Evolutionary conservation across 2,329 filamentous ascomycete genomes (phyloP), one percentile per base, ranked within the genome.

Genomic region (Phaeosphaeria sp.): DNA sequence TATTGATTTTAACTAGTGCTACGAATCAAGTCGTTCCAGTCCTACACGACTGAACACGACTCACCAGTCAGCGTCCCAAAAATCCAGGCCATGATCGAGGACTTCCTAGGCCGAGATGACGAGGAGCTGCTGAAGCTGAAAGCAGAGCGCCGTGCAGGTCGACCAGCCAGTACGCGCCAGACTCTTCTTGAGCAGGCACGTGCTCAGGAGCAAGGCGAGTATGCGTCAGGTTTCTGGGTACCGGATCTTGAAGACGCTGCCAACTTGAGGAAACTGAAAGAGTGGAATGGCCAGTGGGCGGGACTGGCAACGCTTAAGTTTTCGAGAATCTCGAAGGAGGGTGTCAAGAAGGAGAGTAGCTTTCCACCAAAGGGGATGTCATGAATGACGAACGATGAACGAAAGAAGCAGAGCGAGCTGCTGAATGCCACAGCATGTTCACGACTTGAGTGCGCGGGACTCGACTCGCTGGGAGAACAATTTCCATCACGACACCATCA

Each of bases 231-330:
- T 0, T 96, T 97, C 72, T 90, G 91, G 92, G 77, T 96, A 42
- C 93, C 94, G 0, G 91, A 97, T 73, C 80, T 97, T 53, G 85
- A 87, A 54, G 84, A 88, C 43, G 81, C 84, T 42, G 84, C 88
- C 48, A 92, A 89, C 65, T 78, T 91, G 51, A 78, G 83, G 56
- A 83, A 86, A 64, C 78, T 98, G 42, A 84, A 87, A 61, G 82
- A 83, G 21, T 98, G 93, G 92, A 90, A 92, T 63, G 91, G 91
- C 3, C 86, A 91, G 24, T 98, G 94, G 94, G 84, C 91, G 8
- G 89, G 90, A 68, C 83, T 97, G 61, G 87, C 88, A 33, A 89
- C 85, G 8, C 76, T 97, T 65, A 87, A 88, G 58, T 98, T 93
- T 84, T 83, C 92, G 59, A 88, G 92, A 60, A 81, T 97, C 55